These are phyloP conservation scores for Galeopsis tetrahit DNA, from an alignment of 257 asterid genomes.

Conservation along the genomic window DNA sequence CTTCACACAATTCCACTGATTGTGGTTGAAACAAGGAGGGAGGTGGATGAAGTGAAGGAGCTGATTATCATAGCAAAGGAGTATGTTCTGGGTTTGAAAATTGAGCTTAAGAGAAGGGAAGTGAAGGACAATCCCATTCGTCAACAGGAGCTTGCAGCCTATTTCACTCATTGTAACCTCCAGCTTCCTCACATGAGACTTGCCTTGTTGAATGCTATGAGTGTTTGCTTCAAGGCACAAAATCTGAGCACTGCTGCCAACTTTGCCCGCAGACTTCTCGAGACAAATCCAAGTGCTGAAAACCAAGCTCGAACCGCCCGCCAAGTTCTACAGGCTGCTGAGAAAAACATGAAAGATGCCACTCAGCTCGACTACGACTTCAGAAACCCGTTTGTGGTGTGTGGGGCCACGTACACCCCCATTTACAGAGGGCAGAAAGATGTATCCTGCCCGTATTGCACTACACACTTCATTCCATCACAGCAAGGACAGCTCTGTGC, in stretches of 20 bases:
- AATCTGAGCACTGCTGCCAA: conserved; percentile 78
- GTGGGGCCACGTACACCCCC: conserved; percentile 87
- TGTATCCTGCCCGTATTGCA: conserved; percentile 77
- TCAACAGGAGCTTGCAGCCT: conserved; percentile 89
- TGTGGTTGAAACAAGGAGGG: conserved; percentile 80
- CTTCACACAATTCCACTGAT: conserved; percentile 79
- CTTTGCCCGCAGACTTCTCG: conserved; percentile 79
- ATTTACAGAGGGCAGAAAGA: conserved; percentile 90
- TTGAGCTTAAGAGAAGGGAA: conserved; percentile 83
- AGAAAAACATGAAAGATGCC: conserved; percentile 70
- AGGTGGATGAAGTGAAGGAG: conserved; percentile 88
- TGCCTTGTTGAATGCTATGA: conserved; percentile 72
- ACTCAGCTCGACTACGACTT: conserved; percentile 76
- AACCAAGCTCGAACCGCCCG: conserved; percentile 68
- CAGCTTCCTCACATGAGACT: conserved; percentile 81
- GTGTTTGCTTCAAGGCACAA: conserved; percentile 64
- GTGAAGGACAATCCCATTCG: conserved; percentile 67
- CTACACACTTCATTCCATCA: conserved; percentile 66
- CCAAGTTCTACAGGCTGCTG: conserved; percentile 75
- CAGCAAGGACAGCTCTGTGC: conserved; percentile 78
- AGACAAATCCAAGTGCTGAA: conserved; percentile 70
- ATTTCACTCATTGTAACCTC: conserved; percentile 85
- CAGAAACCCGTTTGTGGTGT: conserved; percentile 84
- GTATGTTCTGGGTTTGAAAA: conserved; percentile 70
- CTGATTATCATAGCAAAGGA: conserved; percentile 66